A percentile compares a stretch with the other conserved stretches of the same genome.
These are phyloP conservation scores for Leishmania tarentolae DNA, from an alignment of 208 protist species.

Conservation along the genomic window DNA sequence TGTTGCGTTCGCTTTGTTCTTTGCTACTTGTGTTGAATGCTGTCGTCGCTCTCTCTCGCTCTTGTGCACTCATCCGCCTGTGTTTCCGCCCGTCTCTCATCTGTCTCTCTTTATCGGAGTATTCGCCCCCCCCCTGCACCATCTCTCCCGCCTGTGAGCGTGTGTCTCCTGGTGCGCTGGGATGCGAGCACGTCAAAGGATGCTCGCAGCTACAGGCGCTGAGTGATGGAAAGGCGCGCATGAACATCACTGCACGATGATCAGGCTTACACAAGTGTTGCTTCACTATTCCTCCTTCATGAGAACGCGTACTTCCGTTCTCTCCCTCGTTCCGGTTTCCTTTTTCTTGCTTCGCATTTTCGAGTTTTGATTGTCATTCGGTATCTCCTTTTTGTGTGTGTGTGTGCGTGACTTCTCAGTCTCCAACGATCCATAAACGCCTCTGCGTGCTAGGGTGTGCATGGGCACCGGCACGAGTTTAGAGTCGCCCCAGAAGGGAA, in stretches of 20 bases:
- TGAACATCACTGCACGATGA: neutral
- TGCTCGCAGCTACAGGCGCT: neutral
- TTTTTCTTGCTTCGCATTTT: neutral
- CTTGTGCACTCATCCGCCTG: neutral
- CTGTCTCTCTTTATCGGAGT: neutral
- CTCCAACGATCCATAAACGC: neutral
- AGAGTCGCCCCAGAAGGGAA: neutral
- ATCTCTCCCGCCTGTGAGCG: neutral
- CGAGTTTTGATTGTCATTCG: neutral
- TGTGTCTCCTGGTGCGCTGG: neutral
- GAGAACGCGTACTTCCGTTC: neutral
- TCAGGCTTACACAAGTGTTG: neutral
- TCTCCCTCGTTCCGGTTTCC: neutral
- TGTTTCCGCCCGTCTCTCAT: neutral
- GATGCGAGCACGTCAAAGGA: neutral
- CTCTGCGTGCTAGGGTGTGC: neutral
- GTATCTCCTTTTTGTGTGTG: neutral
- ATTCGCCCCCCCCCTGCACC: too few relatives aligned
- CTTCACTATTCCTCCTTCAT: neutral
- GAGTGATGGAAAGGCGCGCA: neutral
- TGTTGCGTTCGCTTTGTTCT: neutral
- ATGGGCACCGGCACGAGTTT: neutral
- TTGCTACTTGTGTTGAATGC: neutral
- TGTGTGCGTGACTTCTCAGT: neutral
- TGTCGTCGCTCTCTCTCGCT: neutral